Conservation (phyloP, 2,329 filamentous ascomycete genomes). For the Ophiostoma australiae region DNA sequence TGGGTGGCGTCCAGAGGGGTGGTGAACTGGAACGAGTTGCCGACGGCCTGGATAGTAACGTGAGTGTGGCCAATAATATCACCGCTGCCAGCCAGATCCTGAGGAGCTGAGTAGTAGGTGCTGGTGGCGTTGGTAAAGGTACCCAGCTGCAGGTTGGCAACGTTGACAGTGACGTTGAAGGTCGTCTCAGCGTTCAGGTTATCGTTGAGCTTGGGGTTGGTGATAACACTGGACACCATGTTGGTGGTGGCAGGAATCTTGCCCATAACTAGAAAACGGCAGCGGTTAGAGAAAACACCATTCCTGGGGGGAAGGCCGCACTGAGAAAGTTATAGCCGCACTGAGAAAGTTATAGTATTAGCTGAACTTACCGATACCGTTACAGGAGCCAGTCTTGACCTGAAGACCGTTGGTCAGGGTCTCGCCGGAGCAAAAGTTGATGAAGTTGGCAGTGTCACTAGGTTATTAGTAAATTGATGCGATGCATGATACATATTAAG, state of each 20-base stretch:
- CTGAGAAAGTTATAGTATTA: neutral
- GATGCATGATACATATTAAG: neutral
- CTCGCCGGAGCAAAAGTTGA: constrained; percentile 56
- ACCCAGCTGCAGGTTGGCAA: constrained; percentile 52
- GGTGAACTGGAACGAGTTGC: constrained; percentile 46
- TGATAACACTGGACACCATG: constrained; percentile 55
- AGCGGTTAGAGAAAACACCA: neutral
- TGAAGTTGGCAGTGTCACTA: constrained; percentile 57
- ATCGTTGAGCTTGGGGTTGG: constrained; percentile 49
- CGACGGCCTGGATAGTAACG: constrained; percentile 54
- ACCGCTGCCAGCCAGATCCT: constrained; percentile 47
- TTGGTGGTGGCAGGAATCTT: constrained; percentile 51
- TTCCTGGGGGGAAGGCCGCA: neutral
- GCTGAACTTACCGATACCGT: constrained; percentile 53
- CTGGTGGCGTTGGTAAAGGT: constrained; percentile 55
- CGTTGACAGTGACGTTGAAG: constrained; percentile 51
- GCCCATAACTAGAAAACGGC: constrained; percentile 47
- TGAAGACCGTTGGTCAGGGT: constrained; percentile 59
- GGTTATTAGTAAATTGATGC: neutral
- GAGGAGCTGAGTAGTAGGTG: constrained; percentile 59
- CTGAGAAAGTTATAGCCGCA: neutral
- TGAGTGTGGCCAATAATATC: constrained; percentile 58
- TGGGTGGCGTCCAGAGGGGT: constrained; percentile 48
- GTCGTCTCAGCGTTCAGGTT: constrained; percentile 43
- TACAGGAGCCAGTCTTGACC: constrained; percentile 56